Conservation (phyloP, 225 moss, liverwort and hornwort species). For the Polytrichum formosum region DNA sequence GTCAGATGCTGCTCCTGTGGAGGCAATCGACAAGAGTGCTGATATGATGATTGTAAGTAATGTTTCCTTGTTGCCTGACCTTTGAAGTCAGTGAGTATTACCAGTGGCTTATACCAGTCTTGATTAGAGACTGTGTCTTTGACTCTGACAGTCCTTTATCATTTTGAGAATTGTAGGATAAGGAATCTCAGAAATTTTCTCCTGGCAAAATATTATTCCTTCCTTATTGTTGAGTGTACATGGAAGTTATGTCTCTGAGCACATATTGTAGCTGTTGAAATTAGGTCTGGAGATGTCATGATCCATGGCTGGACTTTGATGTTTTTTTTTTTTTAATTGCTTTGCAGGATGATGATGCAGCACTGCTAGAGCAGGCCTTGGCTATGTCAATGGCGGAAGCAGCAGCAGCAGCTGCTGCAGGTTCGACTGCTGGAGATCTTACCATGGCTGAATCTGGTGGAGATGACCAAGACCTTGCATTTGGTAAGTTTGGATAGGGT, state of each 20-base stretch:
- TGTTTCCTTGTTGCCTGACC: too few relatives aligned
- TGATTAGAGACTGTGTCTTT: too few relatives aligned
- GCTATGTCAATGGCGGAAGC: slow-evolving; percentile 97
- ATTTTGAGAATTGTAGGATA: too few relatives aligned
- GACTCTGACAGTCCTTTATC: too few relatives aligned
- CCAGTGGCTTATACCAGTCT: too few relatives aligned
- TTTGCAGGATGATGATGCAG: slow-evolving; percentile 87
- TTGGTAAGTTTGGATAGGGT: slow-evolving; percentile 38
- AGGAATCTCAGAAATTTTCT: too few relatives aligned
- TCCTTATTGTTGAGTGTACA: too few relatives aligned
- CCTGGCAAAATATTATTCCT: too few relatives aligned
- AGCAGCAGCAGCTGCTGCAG: slow-evolving; percentile 57
- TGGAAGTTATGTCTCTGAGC: too few relatives aligned
- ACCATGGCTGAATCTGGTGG: slow-evolving; percentile 70
- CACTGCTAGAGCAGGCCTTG: slow-evolving; percentile 84
- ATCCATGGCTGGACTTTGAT: too few relatives aligned
- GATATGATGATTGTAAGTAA: slow-evolving; percentile 70
- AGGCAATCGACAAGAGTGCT: slow-evolving; percentile 47
- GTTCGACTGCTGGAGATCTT: slow-evolving; percentile 54
- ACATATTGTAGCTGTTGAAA: too few relatives aligned
- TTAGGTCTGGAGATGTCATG: background rate
- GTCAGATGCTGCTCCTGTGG: slow-evolving; percentile 70
- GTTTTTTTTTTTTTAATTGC: background rate
- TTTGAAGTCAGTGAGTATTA: too few relatives aligned
- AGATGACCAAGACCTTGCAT: slow-evolving; percentile 88